Evolutionary conservation across 768 basidiomycete species (phyloP).

Genomic region (Amanita inopinata): DNA sequence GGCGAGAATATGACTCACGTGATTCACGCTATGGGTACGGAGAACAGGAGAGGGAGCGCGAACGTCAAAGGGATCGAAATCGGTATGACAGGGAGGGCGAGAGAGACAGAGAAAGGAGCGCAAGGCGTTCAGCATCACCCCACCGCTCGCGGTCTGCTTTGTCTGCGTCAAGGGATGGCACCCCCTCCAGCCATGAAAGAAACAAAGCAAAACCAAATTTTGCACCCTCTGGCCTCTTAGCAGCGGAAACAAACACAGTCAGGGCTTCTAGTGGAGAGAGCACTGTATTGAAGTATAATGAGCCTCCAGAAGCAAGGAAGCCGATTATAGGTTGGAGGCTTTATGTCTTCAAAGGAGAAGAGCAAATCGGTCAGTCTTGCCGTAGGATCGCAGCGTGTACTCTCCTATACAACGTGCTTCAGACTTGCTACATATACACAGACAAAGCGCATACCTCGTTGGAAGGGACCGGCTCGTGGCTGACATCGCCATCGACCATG

Average conservation of each 20-base stretch:
- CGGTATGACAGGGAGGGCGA: conserved; percentile 17
- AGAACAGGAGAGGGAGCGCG: conserved; percentile 12
- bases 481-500: conserved; percentile 87
- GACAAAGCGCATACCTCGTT: conserved; percentile 90
- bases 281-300: conserved; percentile 92
- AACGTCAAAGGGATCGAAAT: conserved; percentile 11
- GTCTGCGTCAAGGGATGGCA: conserved; percentile 32
- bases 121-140: conserved; percentile 40
- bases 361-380: conserved; percentile 71
- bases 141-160: conserved; percentile 29
- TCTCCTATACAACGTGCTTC: neutral
- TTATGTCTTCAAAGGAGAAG: conserved; percentile 94
- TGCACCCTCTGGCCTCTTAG: conserved; percentile 77
- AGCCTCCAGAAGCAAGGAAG: conserved; percentile 95
- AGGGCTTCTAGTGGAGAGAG: conserved; percentile 63
- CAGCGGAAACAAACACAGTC: conserved; percentile 93
- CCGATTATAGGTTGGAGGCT: conserved; percentile 85
- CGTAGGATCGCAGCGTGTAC: neutral
- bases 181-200: conserved; percentile 27
- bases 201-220: conserved; percentile 85
- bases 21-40: conserved; percentile 7
- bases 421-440: conserved; percentile 89
- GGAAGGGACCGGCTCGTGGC: conserved; percentile 83
- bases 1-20: conserved; percentile 1
- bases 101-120: conserved; percentile 26